phyloP scores from a whole-genome alignment of 495 filamentous ascomycete genomes.

The Penicillium mononematosum region DNA sequence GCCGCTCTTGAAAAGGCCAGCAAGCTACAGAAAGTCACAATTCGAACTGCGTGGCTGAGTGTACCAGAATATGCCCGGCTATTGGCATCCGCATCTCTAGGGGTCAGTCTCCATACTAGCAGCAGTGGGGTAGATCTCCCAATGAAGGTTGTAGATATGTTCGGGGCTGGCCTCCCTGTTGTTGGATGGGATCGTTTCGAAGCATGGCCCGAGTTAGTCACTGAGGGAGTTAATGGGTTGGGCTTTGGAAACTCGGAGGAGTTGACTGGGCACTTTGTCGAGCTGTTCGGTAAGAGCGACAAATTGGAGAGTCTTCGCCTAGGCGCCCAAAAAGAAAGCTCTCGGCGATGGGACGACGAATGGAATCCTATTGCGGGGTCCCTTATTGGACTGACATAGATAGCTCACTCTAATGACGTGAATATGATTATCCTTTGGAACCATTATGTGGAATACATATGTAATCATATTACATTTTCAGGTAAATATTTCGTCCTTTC shows the following conservation, averaged over 20 bases:
- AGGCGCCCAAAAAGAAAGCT: slow-evolving; percentile 76
- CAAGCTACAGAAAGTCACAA: slow-evolving; percentile 63
- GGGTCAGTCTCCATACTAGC: slow-evolving; percentile 87
- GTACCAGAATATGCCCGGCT: slow-evolving; percentile 81
- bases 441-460: not conserved
- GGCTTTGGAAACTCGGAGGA: slow-evolving; percentile 71
- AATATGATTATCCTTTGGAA: not conserved
- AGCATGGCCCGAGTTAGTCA: slow-evolving; percentile 83
- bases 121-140: slow-evolving; percentile 93
- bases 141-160: slow-evolving; percentile 99
- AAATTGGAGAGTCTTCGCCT: slow-evolving; percentile 61
- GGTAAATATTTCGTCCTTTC: not conserved
- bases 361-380: slow-evolving; percentile 79
- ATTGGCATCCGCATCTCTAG: slow-evolving; percentile 84
- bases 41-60: slow-evolving; percentile 79
- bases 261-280: slow-evolving; percentile 55
- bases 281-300: slow-evolving; percentile 56
- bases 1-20: slow-evolving; percentile 53
- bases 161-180: slow-evolving; percentile 89
- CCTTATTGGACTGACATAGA: slow-evolving; percentile 58
- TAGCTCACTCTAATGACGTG: not conserved
- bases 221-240: slow-evolving; percentile 77
- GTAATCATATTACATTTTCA: not conserved
- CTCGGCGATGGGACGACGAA: slow-evolving; percentile 86
- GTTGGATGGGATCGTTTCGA: slow-evolving; percentile 79